These are phyloP conservation scores for Capsicum chinense DNA, from an alignment of 257 asterid species.

Conservation along the genomic window DNA sequence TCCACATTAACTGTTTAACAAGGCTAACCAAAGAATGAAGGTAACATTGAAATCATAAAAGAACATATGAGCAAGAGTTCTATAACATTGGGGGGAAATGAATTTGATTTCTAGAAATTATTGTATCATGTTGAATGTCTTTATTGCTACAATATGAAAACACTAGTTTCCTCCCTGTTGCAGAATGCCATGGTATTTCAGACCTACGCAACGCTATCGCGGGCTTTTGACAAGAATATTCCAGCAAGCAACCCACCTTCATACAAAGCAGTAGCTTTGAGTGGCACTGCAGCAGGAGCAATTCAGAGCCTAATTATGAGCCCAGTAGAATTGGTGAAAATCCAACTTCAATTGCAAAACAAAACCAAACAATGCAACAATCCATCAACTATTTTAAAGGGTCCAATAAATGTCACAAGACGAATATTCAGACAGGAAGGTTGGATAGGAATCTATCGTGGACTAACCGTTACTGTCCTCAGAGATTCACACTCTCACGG, in stretches of 20 bases:
- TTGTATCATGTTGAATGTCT: not conserved
- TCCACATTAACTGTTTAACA: no score
- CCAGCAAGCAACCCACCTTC: slow-evolving; percentile 58
- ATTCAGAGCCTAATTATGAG: slow-evolving; percentile 67
- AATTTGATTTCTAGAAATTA: not conserved
- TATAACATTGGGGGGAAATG: not conserved
- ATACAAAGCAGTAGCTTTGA: slow-evolving; percentile 58
- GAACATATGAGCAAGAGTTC: not conserved
- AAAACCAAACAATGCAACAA: slow-evolving; percentile 21
- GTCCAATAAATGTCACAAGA: slow-evolving; percentile 57
- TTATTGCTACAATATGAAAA: not conserved
- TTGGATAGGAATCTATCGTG: slow-evolving; percentile 63
- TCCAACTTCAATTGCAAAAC: slow-evolving; percentile 66
- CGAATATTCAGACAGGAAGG: slow-evolving; percentile 56
- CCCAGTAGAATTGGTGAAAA: slow-evolving; percentile 81
- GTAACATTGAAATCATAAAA: not conserved
- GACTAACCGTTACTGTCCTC: slow-evolving; percentile 62
- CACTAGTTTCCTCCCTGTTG: slow-evolving; percentile 26
- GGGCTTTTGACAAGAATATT: slow-evolving; percentile 44
- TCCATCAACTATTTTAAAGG: slow-evolving; percentile 39
- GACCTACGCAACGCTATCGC: slow-evolving; percentile 59
- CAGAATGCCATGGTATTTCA: slow-evolving; percentile 90
- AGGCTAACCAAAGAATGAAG: not conserved
- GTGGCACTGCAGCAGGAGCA: slow-evolving; percentile 72
- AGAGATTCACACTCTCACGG: slow-evolving; percentile 84